Base-by-base conservation (phyloP, 2,329 filamentous ascomycete genomes). In the Balansia obtecta region DNA sequence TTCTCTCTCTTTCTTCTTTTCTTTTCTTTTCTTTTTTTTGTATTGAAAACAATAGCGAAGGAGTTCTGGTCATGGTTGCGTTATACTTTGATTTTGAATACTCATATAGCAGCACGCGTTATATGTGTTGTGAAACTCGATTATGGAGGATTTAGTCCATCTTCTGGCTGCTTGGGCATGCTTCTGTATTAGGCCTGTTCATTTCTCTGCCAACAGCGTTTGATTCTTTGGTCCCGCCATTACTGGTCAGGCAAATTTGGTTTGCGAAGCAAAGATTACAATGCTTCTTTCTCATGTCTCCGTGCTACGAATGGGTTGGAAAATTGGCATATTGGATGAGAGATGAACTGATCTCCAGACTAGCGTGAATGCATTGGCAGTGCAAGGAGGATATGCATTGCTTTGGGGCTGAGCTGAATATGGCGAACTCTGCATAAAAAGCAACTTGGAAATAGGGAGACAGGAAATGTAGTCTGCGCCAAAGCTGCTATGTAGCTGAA, bases 41-140 rank as follows among this genome's bases (percentile, higher is more conserved):
- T 4, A 7, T 27, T 10, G 33, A n/a, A 45, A 51, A 45, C 22
- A 53, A 38, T 54, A 56, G 54, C 54, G 54, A 50, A 40, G 55
- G 55, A 54, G 55, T 57, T 57, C 34, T 15, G 54, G 54, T 30
- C 37, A 38, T 30, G 11, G 32, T 50, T 34, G 39, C 9, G 7
- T 13, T 15, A 20, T n/a, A 16, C 34, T 44, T 20, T 4, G 22
- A 49, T 30, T 11, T 20, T 22, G 27, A 13, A 20, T 4, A 45
- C 15, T 42, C 20, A 30, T n/a, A 13, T n/a, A 13, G 42, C 13
- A 18, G 33, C 22, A 10, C 18, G 27, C 7, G 27, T 27, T 27
- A 27, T 5, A 42, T 20, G 40, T n/a, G 40, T 20, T 20, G 40
- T 12, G 18, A n/a, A 2, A 42, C 18, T 22, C 12, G 10, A 18